phyloP scores from a whole-genome alignment of 495 filamentous ascomycete species.

The Daldinia decipiens region DNA sequence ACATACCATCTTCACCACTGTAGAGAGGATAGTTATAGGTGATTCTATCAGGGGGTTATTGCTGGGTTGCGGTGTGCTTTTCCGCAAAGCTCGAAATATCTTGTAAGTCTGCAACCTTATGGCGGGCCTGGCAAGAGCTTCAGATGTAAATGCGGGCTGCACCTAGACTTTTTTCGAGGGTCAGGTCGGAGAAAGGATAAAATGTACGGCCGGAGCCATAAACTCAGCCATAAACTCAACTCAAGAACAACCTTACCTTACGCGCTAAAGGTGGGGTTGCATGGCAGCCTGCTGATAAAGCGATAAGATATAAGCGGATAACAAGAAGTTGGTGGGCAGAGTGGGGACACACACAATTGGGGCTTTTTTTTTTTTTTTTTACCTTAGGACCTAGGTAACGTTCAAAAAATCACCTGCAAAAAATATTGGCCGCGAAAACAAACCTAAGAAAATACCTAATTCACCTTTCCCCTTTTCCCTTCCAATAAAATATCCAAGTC shows the following conservation, averaged over 20 bases:
- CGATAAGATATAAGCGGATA: slow-evolving; percentile 28
- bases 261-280: slow-evolving; percentile 22
- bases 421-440: slow-evolving; percentile 26
- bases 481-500: slow-evolving; percentile 9
- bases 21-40: not conserved
- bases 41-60: not conserved
- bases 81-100: slow-evolving; percentile 20
- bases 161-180: slow-evolving; percentile 35
- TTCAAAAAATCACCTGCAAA: slow-evolving; percentile 39
- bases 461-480: slow-evolving; percentile 14
- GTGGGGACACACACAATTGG: slow-evolving; percentile 42
- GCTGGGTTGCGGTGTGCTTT: slow-evolving; percentile 17
- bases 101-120: slow-evolving; percentile 13
- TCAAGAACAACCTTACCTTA: no score
- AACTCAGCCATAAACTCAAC: not conserved
- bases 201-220: slow-evolving; percentile 21
- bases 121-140: slow-evolving; percentile 36
- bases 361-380: slow-evolving; percentile 37
- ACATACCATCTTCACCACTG: slow-evolving; percentile 40
- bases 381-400: slow-evolving; percentile 23
- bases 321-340: slow-evolving; percentile 16
- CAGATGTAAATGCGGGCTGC: slow-evolving; percentile 26
- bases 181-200: slow-evolving; percentile 31
- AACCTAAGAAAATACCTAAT: slow-evolving; percentile 2
- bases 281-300: not conserved